Base-by-base conservation (phyloP, 352 stramenopile genomes). In the Albugo laibachii region DNA sequence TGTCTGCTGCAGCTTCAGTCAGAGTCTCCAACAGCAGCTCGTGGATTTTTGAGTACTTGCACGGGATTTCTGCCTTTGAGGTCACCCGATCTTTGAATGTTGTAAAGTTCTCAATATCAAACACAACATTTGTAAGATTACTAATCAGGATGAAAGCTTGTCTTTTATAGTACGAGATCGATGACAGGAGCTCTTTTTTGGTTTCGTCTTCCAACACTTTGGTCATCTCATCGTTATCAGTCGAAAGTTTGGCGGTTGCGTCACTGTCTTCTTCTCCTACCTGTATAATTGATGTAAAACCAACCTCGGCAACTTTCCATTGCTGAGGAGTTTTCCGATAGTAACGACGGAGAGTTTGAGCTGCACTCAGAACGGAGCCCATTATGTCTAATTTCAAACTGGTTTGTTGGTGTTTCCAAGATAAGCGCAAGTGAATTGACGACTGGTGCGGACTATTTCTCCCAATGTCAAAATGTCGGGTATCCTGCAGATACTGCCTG, bases 151-250 rank as follows among this genome's bases (percentile, higher is more conserved):
- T 31, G 54, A 86, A 92, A 1, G 79, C 79, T 36, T 65, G 66
- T 6, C 56, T 56, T 50, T 92, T 92, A 56, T 89, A 75, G 21
- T 77, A 57, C 16, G 84, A 52, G 50, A 89, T 83, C 3, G 68
- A 69, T 13, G 50, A 42, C 13, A 72, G 61, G 13, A 92, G 74
- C 48, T 72, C 80, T 16, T 45, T 53, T 48, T 75, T 76, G 27
- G 79, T 82, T 34, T 80, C 55, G 1, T 54, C 57, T 48, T 92
- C 79, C 38, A 92, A 53, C 24, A 74, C 58, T 10, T 89, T 61
- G 6, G 79, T 89, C 48, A 85, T 81, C 24, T 89, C 74, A 49
- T 92, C 79, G 47, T 92, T 92, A 48, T 89, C 79, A 8, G 87
- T 52, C 57, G 85, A 53, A 41, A 85, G 65, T 2, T 61, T 57